Evolutionary conservation across 768 basidiomycete genomes (phyloP), one percentile per base, ranked within the genome.

Genomic region (Podaxis rugospora): DNA sequence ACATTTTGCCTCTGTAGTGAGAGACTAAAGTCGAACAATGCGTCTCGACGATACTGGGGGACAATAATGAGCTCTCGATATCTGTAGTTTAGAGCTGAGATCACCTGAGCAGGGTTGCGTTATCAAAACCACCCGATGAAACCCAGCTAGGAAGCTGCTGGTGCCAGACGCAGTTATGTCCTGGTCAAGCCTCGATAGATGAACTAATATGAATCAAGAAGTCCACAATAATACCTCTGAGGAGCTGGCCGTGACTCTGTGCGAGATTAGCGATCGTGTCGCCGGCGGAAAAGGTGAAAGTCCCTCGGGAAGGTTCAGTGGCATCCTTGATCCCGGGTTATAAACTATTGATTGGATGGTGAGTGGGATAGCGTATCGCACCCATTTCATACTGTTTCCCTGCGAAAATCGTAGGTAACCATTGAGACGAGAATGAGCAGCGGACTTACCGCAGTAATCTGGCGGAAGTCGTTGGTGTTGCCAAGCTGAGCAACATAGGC

Each of bases 361-460:
- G 27, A 21, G 18, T 49, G 25, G 11, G 11, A 23, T 5, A 23
- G 21, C 18, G 18, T 5, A 25, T 21, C 47, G 21, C 23, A 59
- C 58, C 59, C 82, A 84, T 78, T 84, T 84, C 82, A 83, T 82
- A 61, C 75, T 79, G 64, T 83, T 83, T 5, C 72, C 69, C 72
- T 74, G 47, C 0, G 44, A 21, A 10, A 35, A 57, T 16, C 35
- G 57, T 28, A 25, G 25, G 25, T 52, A 16, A 52, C 35, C 27
- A 27, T 47, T 1, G 27, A 13, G 3, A 21, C 21, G 13, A 23
- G 10, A 18, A 9, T 13, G 23, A 51, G 25, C 5, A n/a, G 11
- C 18, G 3, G 10, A 66, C 69, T 13, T 40, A 74, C 81, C 25
- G 82, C 74, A 0, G 82, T 83, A 61, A 83, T 69, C 65, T 77